phyloP scores from a whole-genome alignment of 257 asterid species.

The Forsythia suspensa region DNA sequence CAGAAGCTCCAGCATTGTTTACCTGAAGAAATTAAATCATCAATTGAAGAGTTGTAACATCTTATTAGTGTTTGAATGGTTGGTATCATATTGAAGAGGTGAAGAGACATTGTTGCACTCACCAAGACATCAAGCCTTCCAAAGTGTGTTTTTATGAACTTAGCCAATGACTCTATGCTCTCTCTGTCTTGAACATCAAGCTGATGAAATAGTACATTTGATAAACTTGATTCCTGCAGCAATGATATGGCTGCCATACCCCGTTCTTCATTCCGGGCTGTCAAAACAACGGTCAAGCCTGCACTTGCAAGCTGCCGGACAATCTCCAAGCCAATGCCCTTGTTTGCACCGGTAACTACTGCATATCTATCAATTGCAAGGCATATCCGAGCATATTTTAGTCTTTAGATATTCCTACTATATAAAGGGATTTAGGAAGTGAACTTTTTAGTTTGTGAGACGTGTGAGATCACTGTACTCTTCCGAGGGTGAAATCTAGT shows the following conservation, averaged over 20 bases:
- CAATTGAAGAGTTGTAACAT: neutral
- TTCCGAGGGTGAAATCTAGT: too few species aligned
- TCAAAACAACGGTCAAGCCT: slow-evolving; percentile 62
- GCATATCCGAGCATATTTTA: neutral
- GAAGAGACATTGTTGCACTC: too few species aligned
- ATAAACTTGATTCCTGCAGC: slow-evolving; percentile 56
- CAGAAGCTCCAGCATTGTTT: slow-evolving; percentile 83
- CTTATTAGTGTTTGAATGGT: too few species aligned
- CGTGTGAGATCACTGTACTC: too few species aligned
- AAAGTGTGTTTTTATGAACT: slow-evolving; percentile 44
- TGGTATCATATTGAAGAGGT: too few species aligned
- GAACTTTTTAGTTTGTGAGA: too few species aligned
- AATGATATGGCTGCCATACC: slow-evolving; percentile 49
- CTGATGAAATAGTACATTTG: slow-evolving; percentile 70
- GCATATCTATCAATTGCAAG: slow-evolving; percentile 47
- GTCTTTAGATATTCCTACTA: too few species aligned
- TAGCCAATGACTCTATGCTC: slow-evolving; percentile 51
- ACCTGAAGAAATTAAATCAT: slow-evolving; percentile 45
- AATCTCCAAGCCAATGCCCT: slow-evolving; percentile 81
- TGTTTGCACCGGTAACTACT: slow-evolving; percentile 86
- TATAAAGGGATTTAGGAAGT: too few species aligned
- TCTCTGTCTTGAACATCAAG: slow-evolving; percentile 67
- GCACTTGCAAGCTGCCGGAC: slow-evolving; percentile 66
- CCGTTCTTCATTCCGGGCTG: slow-evolving; percentile 63
- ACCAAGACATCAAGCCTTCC: slow-evolving; percentile 67